Percentiles rank a stretch among this genome's conserved stretches.
Conservation (phyloP, 495 filamentous ascomycete species). For the Niebla homalea region DNA sequence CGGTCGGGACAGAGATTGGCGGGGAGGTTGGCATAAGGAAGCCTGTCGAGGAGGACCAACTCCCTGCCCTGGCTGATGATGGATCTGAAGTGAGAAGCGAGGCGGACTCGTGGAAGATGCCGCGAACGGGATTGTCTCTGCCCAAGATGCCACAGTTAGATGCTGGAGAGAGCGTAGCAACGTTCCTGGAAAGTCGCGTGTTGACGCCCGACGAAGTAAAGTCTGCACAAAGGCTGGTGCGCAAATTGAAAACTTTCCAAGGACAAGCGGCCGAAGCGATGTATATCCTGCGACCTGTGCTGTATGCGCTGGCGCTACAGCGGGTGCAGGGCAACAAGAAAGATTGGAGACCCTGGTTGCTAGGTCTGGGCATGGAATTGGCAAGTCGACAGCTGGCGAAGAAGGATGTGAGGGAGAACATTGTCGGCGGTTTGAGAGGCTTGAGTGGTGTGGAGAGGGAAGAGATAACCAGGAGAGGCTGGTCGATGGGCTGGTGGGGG, state of each 20-base stretch:
- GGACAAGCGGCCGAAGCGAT: constrained; percentile 76
- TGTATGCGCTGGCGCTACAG: constrained; percentile 80
- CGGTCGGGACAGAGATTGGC: constrained; percentile 9
- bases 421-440: constrained; percentile 53
- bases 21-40: constrained; percentile 3
- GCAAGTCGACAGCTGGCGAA: constrained; percentile 72
- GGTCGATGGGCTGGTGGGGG: constrained; percentile 85
- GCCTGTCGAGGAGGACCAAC: constrained; percentile 21
- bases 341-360: constrained; percentile 79
- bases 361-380: constrained; percentile 78
- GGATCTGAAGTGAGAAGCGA: constrained; percentile 21
- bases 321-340: constrained; percentile 45
- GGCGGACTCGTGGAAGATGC: constrained; percentile 67
- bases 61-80: constrained; percentile 30
- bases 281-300: constrained; percentile 77
- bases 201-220: constrained; percentile 95
- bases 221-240: constrained; percentile 67
- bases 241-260: constrained; percentile 46
- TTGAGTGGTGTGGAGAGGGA: constrained; percentile 77
- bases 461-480: constrained; percentile 71
- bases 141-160: constrained; percentile 65
- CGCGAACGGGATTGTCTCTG: constrained; percentile 72
- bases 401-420: constrained; percentile 50
- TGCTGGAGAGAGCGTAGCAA: constrained; percentile 47
- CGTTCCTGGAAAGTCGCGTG: constrained; percentile 80